Evolutionary conservation across 495 filamentous ascomycete species (phyloP).

Genomic region (Xylaria intraflava): DNA sequence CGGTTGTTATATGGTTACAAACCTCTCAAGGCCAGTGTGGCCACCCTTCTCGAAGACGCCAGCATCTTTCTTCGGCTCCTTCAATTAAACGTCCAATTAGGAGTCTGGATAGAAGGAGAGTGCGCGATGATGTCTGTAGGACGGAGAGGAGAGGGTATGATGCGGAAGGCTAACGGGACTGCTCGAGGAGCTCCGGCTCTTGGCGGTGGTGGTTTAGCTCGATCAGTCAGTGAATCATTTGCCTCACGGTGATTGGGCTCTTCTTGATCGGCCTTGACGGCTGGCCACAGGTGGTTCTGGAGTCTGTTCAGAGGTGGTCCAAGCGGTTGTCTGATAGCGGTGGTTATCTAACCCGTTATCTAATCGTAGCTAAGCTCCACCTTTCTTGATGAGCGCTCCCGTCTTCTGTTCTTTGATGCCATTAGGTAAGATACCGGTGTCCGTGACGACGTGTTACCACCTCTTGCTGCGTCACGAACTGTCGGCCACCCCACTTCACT

Average conservation of each 20-base stretch:
- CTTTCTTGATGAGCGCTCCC: no score
- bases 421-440: no score
- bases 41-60: slow-evolving; percentile 55
- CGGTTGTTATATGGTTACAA: slow-evolving; percentile 22
- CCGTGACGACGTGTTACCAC: no score
- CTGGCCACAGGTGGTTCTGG: slow-evolving; percentile 14
- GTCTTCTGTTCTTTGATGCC: no score
- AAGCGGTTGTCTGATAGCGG: no score
- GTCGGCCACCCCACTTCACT: no score
- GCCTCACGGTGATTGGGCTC: slow-evolving; percentile 6
- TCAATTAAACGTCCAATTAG: slow-evolving; percentile 9
- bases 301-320: no score
- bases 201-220: slow-evolving; percentile 7
- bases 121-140: not conserved
- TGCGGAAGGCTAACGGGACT: not conserved
- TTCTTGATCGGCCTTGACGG: slow-evolving; percentile 20
- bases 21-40: slow-evolving; percentile 67
- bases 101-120: slow-evolving; percentile 1
- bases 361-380: no score
- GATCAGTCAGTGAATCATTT: slow-evolving; percentile 10
- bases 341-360: no score
- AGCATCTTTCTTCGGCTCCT: slow-evolving; percentile 45
- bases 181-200: slow-evolving; percentile 11
- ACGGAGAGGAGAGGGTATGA: slow-evolving; percentile 24
- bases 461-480: no score